Conservation (phyloP, 192 early-diverging fungal species). For the Allomyces arbusculus region DNA sequence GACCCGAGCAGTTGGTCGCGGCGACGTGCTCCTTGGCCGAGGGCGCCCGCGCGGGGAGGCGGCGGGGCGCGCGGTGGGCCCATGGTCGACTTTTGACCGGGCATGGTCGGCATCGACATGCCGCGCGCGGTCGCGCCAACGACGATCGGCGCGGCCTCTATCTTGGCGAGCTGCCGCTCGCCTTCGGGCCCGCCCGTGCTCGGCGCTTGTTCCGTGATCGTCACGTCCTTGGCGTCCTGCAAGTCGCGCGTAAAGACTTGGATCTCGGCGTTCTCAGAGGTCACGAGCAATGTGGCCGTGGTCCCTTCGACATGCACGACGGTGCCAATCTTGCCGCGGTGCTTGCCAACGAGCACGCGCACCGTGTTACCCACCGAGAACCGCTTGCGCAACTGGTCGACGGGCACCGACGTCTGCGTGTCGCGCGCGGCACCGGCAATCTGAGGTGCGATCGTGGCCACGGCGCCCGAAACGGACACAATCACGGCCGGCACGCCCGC, state of each 20-base stretch:
- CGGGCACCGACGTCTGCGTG: slow-evolving; percentile 29
- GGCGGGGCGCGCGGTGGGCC: too few relatives aligned
- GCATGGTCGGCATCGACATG: too few relatives aligned
- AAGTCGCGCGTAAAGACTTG: slow-evolving; percentile 81
- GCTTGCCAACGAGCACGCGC: slow-evolving; percentile 68
- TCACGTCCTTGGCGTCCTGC: slow-evolving; percentile 49
- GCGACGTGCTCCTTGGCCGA: neutral
- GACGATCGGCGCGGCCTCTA: too few relatives aligned
- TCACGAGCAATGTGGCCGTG: slow-evolving; percentile 57
- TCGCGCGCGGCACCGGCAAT: slow-evolving; percentile 28
- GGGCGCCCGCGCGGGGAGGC: neutral
- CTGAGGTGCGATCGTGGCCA: slow-evolving; percentile 47
- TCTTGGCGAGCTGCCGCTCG: too few relatives aligned
- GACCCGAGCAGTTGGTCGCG: slow-evolving; percentile 5
- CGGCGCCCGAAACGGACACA: slow-evolving; percentile 42
- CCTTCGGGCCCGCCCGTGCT: too few relatives aligned
- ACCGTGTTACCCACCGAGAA: slow-evolving; percentile 86
- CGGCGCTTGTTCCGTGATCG: slow-evolving; percentile 6
- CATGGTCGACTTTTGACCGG: too few relatives aligned
- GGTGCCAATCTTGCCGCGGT: slow-evolving; percentile 70
- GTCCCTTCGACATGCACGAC: slow-evolving; percentile 65
- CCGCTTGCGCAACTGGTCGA: slow-evolving; percentile 64
- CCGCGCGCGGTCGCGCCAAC: too few relatives aligned
- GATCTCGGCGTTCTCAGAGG: slow-evolving; percentile 46
- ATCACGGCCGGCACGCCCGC: slow-evolving; percentile 58